Evolutionary conservation across 768 basidiomycete species (phyloP), one percentile per base, ranked within the genome.

Genomic region (Tylopilus sp.): DNA sequence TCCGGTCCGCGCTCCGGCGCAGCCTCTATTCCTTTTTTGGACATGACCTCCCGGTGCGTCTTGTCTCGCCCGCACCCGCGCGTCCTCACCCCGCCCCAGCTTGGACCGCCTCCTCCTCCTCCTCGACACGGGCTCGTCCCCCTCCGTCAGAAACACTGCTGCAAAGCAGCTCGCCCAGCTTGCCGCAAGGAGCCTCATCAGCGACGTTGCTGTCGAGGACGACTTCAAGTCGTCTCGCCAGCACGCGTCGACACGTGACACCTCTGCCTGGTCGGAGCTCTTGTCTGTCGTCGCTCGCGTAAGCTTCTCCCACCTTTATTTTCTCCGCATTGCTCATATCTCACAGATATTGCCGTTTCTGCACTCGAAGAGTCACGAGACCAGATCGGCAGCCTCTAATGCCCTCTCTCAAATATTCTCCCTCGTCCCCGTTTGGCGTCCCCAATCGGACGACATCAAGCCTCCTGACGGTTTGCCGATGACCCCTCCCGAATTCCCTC

Each of bases 71-170:
- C 6, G 7, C 38, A 22, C 1, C 29, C 9, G 30, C 24, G 6
- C 22, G 7, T 21, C 8, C 56, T 52, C 44, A 53, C 48, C 38
- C 10, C 48, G 0, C 48, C 49, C 6, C 63, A 96, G 95, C 77
- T 85, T 98, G 77, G 97, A 98, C 81, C 87, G 97, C 72, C 88
- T 99, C 76, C 86, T 99, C 69, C 81, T 92, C 63, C 81, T 99
- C 41, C 83, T 99, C 57, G 95, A 98, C 70, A 94, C 93, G 33
- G 97, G 97, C 41, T 95, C 96, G 13, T 93, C 93, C 4, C 72
- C 81, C 37, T 87, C 89, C 45, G 87, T 99, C 59, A 83, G 95
- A 66, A 85, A 85, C 57, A 97, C 97, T n/a, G 96, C 97, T 1
- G 95, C 95, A 6, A 94, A 92, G 64, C 97, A 99, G 69, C 78